Evolutionary conservation across 495 filamentous ascomycete species (phyloP).

Genomic region (Beverwykella pulmonaria): DNA sequence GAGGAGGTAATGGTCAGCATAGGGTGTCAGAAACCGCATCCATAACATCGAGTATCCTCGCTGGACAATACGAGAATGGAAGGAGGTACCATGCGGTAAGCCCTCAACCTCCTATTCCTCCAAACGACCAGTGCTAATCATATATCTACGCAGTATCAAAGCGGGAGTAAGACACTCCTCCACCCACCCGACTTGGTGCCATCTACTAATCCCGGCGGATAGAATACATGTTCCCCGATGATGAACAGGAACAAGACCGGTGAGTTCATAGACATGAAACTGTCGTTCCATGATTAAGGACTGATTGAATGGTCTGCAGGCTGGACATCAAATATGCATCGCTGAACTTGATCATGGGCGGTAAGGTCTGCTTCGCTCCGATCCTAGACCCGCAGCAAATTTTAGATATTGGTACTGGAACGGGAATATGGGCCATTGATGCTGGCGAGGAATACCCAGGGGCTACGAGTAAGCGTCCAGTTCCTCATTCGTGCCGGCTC

Average conservation of each 20-base stretch:
- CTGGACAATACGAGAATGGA: not conserved
- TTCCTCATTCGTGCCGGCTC: not conserved
- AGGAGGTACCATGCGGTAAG: not conserved
- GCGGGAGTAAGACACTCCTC: not conserved
- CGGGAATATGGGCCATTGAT: constrained; percentile 15
- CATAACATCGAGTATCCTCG: not conserved
- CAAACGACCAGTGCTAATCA: not conserved
- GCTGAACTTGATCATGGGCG: not conserved
- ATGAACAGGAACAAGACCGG: constrained; percentile 15
- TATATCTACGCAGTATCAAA: not conserved
- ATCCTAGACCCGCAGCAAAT: constrained; percentile 12
- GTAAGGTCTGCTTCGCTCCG: constrained; percentile 8
- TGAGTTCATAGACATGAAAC: not conserved
- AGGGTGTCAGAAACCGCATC: not conserved
- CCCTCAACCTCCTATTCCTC: not conserved
- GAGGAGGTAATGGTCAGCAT: not conserved
- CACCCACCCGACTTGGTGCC: not conserved
- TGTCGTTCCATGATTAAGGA: too few relatives aligned
- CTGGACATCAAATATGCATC: constrained; percentile 20
- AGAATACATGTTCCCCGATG: constrained; percentile 15
- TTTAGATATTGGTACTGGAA: constrained; percentile 18
- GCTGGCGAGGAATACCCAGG: constrained; percentile 17
- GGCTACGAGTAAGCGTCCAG: not conserved
- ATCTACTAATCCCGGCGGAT: not conserved
- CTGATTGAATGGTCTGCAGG: not conserved